Percentiles rank a stretch among this genome's conserved stretches.
These are phyloP conservation scores for Penicillium ucsense DNA, from an alignment of 495 filamentous ascomycete species.

Conservation along the genomic window DNA sequence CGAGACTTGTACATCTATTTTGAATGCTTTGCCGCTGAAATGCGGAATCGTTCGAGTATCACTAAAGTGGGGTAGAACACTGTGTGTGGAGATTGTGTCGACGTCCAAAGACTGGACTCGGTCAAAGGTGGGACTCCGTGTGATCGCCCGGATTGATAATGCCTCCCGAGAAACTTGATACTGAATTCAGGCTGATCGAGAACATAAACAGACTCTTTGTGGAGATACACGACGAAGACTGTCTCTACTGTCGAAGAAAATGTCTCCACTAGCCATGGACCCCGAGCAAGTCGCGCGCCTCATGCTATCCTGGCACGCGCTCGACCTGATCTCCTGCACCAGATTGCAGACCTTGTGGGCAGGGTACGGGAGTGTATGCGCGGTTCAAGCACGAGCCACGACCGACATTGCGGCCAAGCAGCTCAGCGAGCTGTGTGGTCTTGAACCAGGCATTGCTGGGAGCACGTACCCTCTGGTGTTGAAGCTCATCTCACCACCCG, in stretches of 20 bases:
- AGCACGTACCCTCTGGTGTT: constrained; percentile 24
- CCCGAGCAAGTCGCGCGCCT: constrained; percentile 22
- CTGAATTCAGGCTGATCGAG: no score
- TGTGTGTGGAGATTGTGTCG: no score
- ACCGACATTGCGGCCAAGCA: constrained; percentile 17
- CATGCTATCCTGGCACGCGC: constrained; percentile 26
- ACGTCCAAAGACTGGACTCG: no score
- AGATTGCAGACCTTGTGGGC: constrained; percentile 31
- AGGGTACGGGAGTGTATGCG: constrained; percentile 28
- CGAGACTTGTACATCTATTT: no score
- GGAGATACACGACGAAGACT: no score
- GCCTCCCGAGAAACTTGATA: no score
- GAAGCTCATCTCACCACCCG: constrained; percentile 30
- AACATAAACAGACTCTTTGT: no score
- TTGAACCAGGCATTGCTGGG: constrained; percentile 5
- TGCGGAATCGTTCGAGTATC: no score
- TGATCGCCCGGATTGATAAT: no score
- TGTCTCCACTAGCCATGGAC: constrained; percentile 7
- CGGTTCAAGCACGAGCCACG: constrained; percentile 18
- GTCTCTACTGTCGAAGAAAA: constrained; percentile 3
- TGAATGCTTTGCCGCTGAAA: no score
- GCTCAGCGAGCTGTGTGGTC: constrained; percentile 16
- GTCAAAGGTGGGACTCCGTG: no score
- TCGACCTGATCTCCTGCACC: constrained; percentile 25
- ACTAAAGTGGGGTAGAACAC: no score